These are phyloP conservation scores for Mycogone perniciosa DNA, from an alignment of 2,329 filamentous ascomycete species.

Conservation along the genomic window DNA sequence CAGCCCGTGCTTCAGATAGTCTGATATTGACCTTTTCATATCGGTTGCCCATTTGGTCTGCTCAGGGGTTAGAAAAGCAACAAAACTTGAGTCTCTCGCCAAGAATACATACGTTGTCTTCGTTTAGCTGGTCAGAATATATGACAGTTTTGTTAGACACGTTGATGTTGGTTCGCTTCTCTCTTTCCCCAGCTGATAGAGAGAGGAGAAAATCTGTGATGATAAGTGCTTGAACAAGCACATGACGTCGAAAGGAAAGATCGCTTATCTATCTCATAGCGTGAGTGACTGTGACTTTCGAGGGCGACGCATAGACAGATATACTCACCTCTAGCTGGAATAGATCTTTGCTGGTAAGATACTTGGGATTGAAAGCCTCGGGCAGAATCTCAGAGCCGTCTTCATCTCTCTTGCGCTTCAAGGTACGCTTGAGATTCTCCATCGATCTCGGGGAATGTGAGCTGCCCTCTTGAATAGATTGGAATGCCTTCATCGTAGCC, in stretches of 20 bases:
- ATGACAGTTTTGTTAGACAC: conserved; percentile 79
- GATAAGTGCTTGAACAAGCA: conserved; percentile 91
- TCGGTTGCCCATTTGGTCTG: conserved; percentile 76
- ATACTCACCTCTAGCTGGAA: conserved; percentile 80
- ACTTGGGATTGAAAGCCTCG: conserved; percentile 82
- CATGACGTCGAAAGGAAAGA: conserved; percentile 86
- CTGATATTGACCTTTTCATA: conserved; percentile 72
- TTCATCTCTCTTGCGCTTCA: conserved; percentile 62
- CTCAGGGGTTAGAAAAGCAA: conserved; percentile 11
- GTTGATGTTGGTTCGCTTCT: conserved; percentile 62
- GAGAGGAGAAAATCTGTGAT: conserved; percentile 94
- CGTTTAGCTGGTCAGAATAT: conserved; percentile 69
- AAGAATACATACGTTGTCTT: conserved; percentile 66
- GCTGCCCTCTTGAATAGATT: conserved; percentile 42
- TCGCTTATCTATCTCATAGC: conserved; percentile 70
- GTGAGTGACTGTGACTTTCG: not conserved
- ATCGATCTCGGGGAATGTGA: conserved; percentile 43
- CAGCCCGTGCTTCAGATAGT: conserved; percentile 71
- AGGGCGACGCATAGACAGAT: not conserved
- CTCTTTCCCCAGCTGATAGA: conserved; percentile 73
- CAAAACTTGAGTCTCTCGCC: not conserved
- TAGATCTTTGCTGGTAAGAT: conserved; percentile 91
- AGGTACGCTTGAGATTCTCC: conserved; percentile 58
- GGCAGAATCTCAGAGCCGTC: conserved; percentile 46
- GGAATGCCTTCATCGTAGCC: conserved; percentile 53